Evolutionary conservation across 2,329 filamentous ascomycete genomes (phyloP).

Genomic region (Biscogniauxia mediterranea): DNA sequence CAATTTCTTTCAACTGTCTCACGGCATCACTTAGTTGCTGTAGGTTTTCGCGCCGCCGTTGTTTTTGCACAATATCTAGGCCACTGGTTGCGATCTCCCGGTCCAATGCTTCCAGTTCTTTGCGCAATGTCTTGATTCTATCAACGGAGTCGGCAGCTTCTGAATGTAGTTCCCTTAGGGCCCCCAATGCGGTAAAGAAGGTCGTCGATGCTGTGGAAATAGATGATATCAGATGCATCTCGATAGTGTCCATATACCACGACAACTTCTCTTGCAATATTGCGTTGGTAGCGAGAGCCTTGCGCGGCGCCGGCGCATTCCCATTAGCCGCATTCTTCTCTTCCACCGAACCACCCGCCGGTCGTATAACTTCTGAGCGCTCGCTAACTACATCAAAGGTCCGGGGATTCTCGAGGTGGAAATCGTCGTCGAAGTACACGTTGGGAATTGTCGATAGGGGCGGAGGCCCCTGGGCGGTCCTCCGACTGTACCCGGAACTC

Average conservation of each 20-base stretch:
- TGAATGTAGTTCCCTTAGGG: slow-evolving; percentile 83
- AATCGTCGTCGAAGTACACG: slow-evolving; percentile 94
- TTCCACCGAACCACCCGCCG: slow-evolving; percentile 52
- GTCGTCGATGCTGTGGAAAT: slow-evolving; percentile 95
- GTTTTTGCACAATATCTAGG: slow-evolving; percentile 79
- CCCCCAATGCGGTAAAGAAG: slow-evolving; percentile 92
- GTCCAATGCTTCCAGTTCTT: slow-evolving; percentile 78
- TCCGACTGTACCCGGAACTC: slow-evolving; percentile 51
- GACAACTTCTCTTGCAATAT: slow-evolving; percentile 97
- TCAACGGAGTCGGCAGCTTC: slow-evolving; percentile 90
- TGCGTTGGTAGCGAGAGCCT: slow-evolving; percentile 90
- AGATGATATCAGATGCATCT: slow-evolving; percentile 93
- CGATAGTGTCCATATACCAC: slow-evolving; percentile 99
- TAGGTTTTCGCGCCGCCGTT: slow-evolving; percentile 79
- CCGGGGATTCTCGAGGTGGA: slow-evolving; percentile 91
- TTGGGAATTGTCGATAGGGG: slow-evolving; percentile 87
- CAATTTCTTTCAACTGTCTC: slow-evolving; percentile 75
- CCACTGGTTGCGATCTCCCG: slow-evolving; percentile 83
- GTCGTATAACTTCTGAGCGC: slow-evolving; percentile 88
- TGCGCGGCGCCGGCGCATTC: slow-evolving; percentile 62
- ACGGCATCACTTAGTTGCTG: slow-evolving; percentile 79
- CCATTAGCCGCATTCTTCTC: slow-evolving; percentile 58
- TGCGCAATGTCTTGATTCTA: slow-evolving; percentile 76
- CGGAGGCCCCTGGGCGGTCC: slow-evolving; percentile 69
- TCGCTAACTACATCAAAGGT: slow-evolving; percentile 98